Evolutionary conservation across 352 stramenopile genomes (phyloP), one percentile per base, ranked within the genome.

Genomic region (Globisporangium polare): DNA sequence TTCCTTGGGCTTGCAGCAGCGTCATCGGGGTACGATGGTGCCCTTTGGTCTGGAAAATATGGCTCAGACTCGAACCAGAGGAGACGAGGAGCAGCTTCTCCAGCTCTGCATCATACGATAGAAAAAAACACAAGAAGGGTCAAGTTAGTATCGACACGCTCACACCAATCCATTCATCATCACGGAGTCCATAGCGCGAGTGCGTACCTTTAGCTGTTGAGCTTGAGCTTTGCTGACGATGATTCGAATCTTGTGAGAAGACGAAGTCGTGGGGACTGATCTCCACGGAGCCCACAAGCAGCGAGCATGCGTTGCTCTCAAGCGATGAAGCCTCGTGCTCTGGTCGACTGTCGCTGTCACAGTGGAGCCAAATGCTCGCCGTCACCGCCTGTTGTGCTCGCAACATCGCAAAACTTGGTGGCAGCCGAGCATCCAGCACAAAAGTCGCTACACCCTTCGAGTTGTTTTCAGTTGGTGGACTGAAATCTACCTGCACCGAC

Each of bases 11-110:
- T 17, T 35, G 22, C 52, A 61, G 20, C 15, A 37, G n/a, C 13
- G 1, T 17, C 9, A 37, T 17, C 13, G 13, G 22, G 8, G 24
- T 17, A 13, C 2, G 7, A 13, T 57, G 18, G 1, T 50, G 6
- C 46, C 26, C n/a, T 17, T 45, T 26, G 3, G 15, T 15, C 18
- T 53, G 20, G 49, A 80, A 62, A 52, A 66, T 71, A 1, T 66
- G 50, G 15, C 9, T 29, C 8, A 86, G 26, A 47, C 62, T 83
- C 18, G 72, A 74, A 2, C 77, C 77, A 1, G 71, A 66, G n/a
- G 77, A 86, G 27, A 86, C 43, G 18, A 86, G 58, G 5, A 86
- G 64, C 51, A 86, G 50, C 62, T 72, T 58, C 9, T 71, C 61
- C 46, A 33, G 15, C 13, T 66, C 60, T 66, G 37, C 4, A 20